Evolutionary conservation across 768 basidiomycete species (phyloP).

Genomic region (Termitomyces heimii): DNA sequence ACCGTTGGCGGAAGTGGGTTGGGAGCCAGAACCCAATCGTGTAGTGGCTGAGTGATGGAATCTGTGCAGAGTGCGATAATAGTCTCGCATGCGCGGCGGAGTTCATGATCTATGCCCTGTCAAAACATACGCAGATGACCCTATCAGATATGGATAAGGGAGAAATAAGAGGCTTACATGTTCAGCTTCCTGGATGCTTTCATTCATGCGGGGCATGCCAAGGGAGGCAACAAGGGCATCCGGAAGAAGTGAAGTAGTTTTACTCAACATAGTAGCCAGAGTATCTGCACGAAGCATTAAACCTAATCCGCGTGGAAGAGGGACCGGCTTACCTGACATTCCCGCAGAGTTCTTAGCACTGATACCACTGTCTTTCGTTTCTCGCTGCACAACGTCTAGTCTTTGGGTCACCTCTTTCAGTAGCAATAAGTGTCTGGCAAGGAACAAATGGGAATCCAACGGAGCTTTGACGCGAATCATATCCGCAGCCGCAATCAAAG

Average conservation of each 20-base stretch:
- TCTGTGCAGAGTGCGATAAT: slow-evolving; percentile 63
- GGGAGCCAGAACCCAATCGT: slow-evolving; percentile 38
- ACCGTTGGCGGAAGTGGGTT: slow-evolving; percentile 9
- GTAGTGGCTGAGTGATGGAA: slow-evolving; percentile 53
- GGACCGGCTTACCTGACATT: slow-evolving; percentile 44
- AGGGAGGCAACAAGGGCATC: slow-evolving; percentile 66
- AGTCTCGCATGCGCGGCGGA: slow-evolving; percentile 81
- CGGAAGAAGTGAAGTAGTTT: slow-evolving; percentile 56
- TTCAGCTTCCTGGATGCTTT: slow-evolving; percentile 66
- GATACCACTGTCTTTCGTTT: slow-evolving; percentile 30
- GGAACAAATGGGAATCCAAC: slow-evolving; percentile 79
- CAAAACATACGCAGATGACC: not conserved
- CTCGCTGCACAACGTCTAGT: slow-evolving; percentile 55
- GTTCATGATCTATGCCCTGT: slow-evolving; percentile 81
- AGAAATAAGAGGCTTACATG: slow-evolving; percentile 38
- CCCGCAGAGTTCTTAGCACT: slow-evolving; percentile 35
- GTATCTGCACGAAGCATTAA: slow-evolving; percentile 33
- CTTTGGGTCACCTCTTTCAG: slow-evolving; percentile 86
- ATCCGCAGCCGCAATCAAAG: slow-evolving; percentile 70
- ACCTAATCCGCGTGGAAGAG: not conserved
- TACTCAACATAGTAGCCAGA: slow-evolving; percentile 52
- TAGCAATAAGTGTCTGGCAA: slow-evolving; percentile 85
- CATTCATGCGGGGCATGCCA: slow-evolving; percentile 55
- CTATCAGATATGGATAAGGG: not conserved
- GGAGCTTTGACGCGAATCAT: slow-evolving; percentile 46